These are phyloP conservation scores for Blastosporella zonata DNA, from an alignment of 1,284 basidiomycete genomes.

Conservation along the genomic window DNA sequence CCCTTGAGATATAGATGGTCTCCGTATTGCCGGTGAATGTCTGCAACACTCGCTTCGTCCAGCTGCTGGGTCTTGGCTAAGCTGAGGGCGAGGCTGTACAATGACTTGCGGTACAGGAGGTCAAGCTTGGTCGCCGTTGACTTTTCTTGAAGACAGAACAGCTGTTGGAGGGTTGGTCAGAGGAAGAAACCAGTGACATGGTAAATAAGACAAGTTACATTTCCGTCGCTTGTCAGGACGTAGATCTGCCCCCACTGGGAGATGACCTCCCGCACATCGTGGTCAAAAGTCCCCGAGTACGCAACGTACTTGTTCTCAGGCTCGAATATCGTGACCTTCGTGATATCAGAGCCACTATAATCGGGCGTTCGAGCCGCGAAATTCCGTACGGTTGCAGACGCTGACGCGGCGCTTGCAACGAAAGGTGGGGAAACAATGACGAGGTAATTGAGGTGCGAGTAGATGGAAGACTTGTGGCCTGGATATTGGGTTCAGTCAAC, in stretches of 20 bases:
- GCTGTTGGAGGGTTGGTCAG: slow-evolving; percentile 35
- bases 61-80: slow-evolving; percentile 78
- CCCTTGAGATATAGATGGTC: slow-evolving; percentile 90
- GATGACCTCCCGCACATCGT: slow-evolving; percentile 78
- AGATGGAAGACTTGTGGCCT: slow-evolving; percentile 71
- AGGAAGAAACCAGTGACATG: not conserved
- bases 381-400: slow-evolving; percentile 75
- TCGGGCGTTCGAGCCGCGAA: slow-evolving; percentile 53
- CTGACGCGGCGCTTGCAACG: slow-evolving; percentile 59
- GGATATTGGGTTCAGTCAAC: slow-evolving; percentile 1
- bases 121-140: slow-evolving; percentile 79
- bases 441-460: slow-evolving; percentile 77
- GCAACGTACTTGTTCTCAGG: slow-evolving; percentile 91
- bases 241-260: slow-evolving; percentile 79
- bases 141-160: slow-evolving; percentile 75
- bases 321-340: slow-evolving; percentile 89
- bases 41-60: slow-evolving; percentile 71
- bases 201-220: slow-evolving; percentile 40
- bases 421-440: slow-evolving; percentile 89
- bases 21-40: slow-evolving; percentile 87
- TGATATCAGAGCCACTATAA: slow-evolving; percentile 60
- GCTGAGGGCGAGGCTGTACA: slow-evolving; percentile 73
- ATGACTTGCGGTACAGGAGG: slow-evolving; percentile 74
- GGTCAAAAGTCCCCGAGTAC: slow-evolving; percentile 75
- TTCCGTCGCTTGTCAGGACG: slow-evolving; percentile 73